Evolutionary conservation across 2,329 filamentous ascomycete species (phyloP), one percentile per base, ranked within the genome.

Genomic region (Trichoderma cornu-damae): DNA sequence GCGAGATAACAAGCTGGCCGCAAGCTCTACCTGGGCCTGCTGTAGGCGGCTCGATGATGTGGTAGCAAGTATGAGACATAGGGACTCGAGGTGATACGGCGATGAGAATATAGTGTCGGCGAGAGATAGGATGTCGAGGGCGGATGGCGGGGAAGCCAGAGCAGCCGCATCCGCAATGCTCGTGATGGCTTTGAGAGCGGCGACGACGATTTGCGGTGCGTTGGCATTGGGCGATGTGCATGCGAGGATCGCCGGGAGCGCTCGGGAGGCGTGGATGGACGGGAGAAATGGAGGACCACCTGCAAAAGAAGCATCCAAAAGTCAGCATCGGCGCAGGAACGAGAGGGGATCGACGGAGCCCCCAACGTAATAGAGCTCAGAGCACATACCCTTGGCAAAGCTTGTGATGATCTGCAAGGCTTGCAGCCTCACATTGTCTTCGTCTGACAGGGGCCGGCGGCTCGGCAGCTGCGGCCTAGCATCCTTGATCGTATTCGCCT

Each of bases 391-490:
- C 73, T 88, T 86, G 58, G 90, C 89, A 67, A 97, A 83, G 70
- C 89, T 94, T 46, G 87, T 86, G 34, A 96, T 76, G n/a, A 96
- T 81, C 62, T 95, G 85, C 37, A 92, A 81, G n/a, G 88, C 87
- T 69, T 96, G 89, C 57, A 94, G 76, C 63, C 84, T 83, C 47
- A 86, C 79, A 43, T 82, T 79, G 57, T 92, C 86, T 59, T 89
- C 84, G 9, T 85, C 81, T 2, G 77, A 79, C 62, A 85, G 69
- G 3, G 69, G 62, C 32, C 67, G 67, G 8, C 71, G 72, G 11
- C 73, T 68, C 24, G 68, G 61, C 42, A 68, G 63, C 24, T 67
- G 65, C 30, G 40, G 51, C 20, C 66, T 67, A 43, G 67, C 60
- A 60, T 76, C 76, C 61, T 77, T 77, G 48, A 73, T 73, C 44